Evolutionary conservation across 1,284 basidiomycete species (phyloP).

Genomic region (Rhodotorula sp.): DNA sequence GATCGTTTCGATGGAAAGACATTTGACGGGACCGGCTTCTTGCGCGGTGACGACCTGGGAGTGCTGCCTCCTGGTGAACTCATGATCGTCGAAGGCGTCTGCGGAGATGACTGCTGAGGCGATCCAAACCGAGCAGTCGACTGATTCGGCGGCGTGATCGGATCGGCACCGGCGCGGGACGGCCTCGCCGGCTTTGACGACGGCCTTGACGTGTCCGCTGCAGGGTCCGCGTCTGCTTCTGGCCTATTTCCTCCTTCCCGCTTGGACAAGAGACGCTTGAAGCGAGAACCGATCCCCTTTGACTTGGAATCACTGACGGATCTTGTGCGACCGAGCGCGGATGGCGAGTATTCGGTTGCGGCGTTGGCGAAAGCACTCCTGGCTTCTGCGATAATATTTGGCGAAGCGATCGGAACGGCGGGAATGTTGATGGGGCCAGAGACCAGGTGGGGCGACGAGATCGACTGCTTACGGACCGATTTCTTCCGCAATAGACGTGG

Average conservation of each 20-base stretch:
- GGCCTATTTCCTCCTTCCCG: neutral
- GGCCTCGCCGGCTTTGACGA: conserved; percentile 9
- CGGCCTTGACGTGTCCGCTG: conserved; percentile 23
- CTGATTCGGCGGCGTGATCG: conserved; percentile 30
- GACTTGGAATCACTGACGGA: conserved; percentile 1
- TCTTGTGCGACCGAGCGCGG: neutral
- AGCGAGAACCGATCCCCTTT: conserved; percentile 11
- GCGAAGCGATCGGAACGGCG: conserved; percentile 27
- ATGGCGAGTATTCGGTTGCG: neutral
- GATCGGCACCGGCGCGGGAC: neutral
- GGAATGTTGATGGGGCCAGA: conserved; percentile 29
- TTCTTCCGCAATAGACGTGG: conserved; percentile 4
- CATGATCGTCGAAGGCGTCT: conserved; percentile 6
- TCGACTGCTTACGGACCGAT: conserved; percentile 27
- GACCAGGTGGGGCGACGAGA: conserved; percentile 34
- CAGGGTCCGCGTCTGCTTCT: neutral
- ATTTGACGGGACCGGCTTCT: neutral
- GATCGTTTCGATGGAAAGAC: conserved; percentile 7
- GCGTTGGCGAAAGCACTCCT: neutral
- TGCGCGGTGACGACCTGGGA: neutral
- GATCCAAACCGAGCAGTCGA: neutral
- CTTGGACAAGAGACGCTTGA: conserved; percentile 13
- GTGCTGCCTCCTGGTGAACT: neutral
- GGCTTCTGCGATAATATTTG: neutral
- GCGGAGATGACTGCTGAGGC: neutral